Conservation (phyloP, 441 rosid species). For the Metrosideros polymorpha region DNA sequence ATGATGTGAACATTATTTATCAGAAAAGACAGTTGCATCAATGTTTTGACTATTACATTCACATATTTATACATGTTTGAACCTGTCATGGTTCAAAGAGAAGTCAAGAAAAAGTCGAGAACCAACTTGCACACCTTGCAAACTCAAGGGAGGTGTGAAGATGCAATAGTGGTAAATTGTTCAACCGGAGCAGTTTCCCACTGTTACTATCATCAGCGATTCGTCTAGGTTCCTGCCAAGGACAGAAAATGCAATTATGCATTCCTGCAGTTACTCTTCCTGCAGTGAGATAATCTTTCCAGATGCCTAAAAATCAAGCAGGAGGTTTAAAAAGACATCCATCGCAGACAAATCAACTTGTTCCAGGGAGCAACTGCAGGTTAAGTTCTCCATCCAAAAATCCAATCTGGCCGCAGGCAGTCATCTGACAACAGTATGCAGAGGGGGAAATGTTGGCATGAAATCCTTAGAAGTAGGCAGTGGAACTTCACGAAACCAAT, state of each 20-base stretch:
- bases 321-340: background rate
- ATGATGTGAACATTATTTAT: background rate
- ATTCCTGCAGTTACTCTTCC: background rate
- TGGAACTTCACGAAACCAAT: conserved; percentile 74
- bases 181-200: background rate
- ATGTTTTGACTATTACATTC: background rate
- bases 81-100: background rate
- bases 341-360: background rate
- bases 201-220: background rate
- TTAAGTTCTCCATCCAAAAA: background rate
- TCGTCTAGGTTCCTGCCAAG: background rate
- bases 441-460: conserved; percentile 64
- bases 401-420: background rate
- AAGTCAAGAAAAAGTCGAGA: background rate
- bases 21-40: background rate
- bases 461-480: conserved; percentile 61
- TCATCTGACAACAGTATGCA: conserved; percentile 21
- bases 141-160: background rate
- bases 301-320: background rate
- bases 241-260: background rate
- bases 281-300: background rate
- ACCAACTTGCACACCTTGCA: background rate
- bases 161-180: background rate
- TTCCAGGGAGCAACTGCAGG: background rate
- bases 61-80: background rate